phyloP scores from a whole-genome alignment of 345 rosid species.

The Populus euphratica region DNA sequence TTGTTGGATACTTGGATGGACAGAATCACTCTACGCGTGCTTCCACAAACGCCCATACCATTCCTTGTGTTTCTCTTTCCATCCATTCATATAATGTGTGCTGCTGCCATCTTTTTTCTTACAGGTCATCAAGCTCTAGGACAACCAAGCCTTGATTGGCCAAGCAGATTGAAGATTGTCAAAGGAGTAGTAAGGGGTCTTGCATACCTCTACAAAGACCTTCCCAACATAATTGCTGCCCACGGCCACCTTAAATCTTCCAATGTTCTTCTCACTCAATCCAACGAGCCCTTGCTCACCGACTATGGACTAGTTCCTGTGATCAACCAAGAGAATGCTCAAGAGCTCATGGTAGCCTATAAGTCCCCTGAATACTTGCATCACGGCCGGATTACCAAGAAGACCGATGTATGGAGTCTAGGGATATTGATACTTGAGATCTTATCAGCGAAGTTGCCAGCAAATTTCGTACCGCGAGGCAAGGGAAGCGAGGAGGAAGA shows the following conservation, averaged over 20 bases:
- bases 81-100: not conserved
- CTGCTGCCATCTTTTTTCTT: not conserved
- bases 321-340: slow-evolving; percentile 72
- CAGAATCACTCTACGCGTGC: not conserved
- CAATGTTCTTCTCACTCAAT: slow-evolving; percentile 55
- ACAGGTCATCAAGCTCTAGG: slow-evolving; percentile 51
- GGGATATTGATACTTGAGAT: slow-evolving; percentile 78
- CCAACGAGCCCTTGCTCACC: slow-evolving; percentile 55
- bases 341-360: slow-evolving; percentile 79
- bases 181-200: slow-evolving; percentile 80
- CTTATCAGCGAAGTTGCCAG: slow-evolving; percentile 60
- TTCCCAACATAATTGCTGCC: slow-evolving; percentile 66
- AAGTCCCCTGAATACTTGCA: slow-evolving; percentile 77
- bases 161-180: slow-evolving; percentile 56
- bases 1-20: not conserved
- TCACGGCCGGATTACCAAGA: slow-evolving; percentile 63
- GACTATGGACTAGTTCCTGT: slow-evolving; percentile 75
- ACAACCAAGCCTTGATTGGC: slow-evolving; percentile 64
- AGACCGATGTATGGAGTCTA: slow-evolving; percentile 81
- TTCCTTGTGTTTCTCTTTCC: not conserved
- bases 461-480: slow-evolving; percentile 43
- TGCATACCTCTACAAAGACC: slow-evolving; percentile 53
- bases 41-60: not conserved
- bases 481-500: slow-evolving; percentile 38
- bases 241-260: slow-evolving; percentile 95